Evolutionary conservation across 345 rosid genomes (phyloP).

Genomic region (Aegle marmelos): DNA sequence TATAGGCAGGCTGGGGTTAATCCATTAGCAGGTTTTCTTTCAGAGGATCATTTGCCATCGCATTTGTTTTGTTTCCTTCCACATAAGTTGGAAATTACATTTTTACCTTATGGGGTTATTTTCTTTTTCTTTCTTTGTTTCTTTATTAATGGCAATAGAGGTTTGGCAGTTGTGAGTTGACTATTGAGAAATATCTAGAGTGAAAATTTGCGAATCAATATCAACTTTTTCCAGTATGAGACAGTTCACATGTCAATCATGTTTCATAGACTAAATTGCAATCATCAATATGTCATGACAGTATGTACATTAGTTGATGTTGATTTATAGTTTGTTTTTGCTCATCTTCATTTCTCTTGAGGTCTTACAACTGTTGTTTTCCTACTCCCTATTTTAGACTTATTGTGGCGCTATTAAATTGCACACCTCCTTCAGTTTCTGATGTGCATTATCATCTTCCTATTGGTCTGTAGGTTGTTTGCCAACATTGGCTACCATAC

Average conservation of each 20-base stretch:
- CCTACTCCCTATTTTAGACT: neutral
- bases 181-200: neutral
- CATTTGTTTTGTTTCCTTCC: neutral
- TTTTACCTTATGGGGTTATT: neutral
- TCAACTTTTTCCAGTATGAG: neutral
- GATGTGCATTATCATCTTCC: slow-evolving; percentile 18
- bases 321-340: neutral
- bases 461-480: slow-evolving; percentile 63
- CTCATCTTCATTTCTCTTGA: neutral
- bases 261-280: neutral
- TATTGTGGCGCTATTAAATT: neutral
- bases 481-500: slow-evolving; percentile 90
- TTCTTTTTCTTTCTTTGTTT: neutral
- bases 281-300: neutral
- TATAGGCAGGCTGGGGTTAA: slow-evolving; percentile 95
- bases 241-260: neutral
- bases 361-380: neutral
- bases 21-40: slow-evolving; percentile 81
- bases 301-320: neutral
- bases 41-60: neutral
- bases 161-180: neutral
- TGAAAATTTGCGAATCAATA: neutral
- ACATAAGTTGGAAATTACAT: neutral
- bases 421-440: slow-evolving; percentile 9
- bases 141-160: neutral